A percentile compares a stretch with the other conserved stretches of the same genome.
phyloP scores from a whole-genome alignment of 2,329 filamentous ascomycete genomes.

The Fusarium sp. region DNA sequence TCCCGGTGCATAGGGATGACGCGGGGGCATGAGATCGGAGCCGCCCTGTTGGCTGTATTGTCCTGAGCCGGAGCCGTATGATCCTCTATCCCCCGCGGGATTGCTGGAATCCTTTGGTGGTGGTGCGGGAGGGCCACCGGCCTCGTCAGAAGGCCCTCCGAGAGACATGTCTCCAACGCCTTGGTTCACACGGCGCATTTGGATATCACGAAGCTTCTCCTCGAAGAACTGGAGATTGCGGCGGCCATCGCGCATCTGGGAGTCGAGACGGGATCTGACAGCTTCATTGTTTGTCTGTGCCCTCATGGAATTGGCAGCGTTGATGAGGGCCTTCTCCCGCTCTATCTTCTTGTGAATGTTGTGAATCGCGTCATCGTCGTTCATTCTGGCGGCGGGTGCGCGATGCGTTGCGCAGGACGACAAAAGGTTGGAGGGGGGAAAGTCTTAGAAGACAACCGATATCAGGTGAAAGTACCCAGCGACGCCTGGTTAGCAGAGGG shows the following conservation, averaged over 20 bases:
- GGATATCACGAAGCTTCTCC: constrained; percentile 87
- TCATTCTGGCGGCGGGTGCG: constrained; percentile 64
- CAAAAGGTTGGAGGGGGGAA: constrained; percentile 18
- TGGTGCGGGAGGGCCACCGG: constrained; percentile 68
- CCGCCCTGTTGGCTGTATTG: constrained; percentile 70
- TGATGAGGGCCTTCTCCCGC: constrained; percentile 94
- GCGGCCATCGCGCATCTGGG: constrained; percentile 91
- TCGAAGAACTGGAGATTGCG: constrained; percentile 97
- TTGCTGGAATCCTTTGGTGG: constrained; percentile 76
- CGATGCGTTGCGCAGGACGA: constrained; percentile 55
- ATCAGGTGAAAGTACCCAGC: constrained; percentile 28
- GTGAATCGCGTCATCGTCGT: constrained; percentile 73
- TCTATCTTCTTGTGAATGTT: constrained; percentile 98
- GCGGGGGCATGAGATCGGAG: constrained; percentile 81
- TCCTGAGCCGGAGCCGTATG: constrained; percentile 66
- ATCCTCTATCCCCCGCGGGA: constrained; percentile 63
- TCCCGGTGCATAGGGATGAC: constrained; percentile 79
- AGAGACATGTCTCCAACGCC: constrained; percentile 76
- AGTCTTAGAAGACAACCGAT: constrained; percentile 30
- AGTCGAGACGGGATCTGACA: constrained; percentile 90
- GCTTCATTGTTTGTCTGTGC: constrained; percentile 94
- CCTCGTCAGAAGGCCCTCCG: constrained; percentile 55
- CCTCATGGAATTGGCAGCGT: constrained; percentile 93
- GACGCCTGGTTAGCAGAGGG: constrained; percentile 22
- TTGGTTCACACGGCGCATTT: constrained; percentile 79